Conservation (phyloP, 2,329 filamentous ascomycete species). For the Colletotrichum abscissum region DNA sequence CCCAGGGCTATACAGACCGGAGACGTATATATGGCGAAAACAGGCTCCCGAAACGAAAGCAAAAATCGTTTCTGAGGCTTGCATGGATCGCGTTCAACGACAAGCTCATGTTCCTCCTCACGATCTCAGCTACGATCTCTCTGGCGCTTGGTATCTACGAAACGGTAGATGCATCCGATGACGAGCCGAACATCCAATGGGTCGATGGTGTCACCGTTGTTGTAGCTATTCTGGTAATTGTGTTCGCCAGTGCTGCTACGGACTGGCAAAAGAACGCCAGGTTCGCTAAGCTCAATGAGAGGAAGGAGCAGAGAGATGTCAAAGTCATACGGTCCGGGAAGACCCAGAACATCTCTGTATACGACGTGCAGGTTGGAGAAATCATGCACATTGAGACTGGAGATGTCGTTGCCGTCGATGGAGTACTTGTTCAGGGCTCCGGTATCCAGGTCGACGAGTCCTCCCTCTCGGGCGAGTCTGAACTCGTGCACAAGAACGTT, state of each 20-base stretch:
- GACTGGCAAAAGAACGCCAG: slow-evolving; percentile 87
- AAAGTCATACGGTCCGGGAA: slow-evolving; percentile 82
- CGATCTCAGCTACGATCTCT: slow-evolving; percentile 78
- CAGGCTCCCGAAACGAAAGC: slow-evolving; percentile 73
- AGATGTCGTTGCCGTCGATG: slow-evolving; percentile 78
- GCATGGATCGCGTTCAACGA: slow-evolving; percentile 88
- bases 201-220: slow-evolving; percentile 86
- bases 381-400: slow-evolving; percentile 79
- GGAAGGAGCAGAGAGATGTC: slow-evolving; percentile 80
- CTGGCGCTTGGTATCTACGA: slow-evolving; percentile 81
- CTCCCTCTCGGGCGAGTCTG: slow-evolving; percentile 81
- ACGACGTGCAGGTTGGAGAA: slow-evolving; percentile 80
- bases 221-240: slow-evolving; percentile 80
- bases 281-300: slow-evolving; percentile 83
- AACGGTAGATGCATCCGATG: slow-evolving; percentile 66
- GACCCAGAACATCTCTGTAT: slow-evolving; percentile 75
- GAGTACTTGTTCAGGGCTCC: slow-evolving; percentile 75
- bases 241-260: slow-evolving; percentile 80
- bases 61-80: slow-evolving; percentile 76
- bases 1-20: slow-evolving; percentile 65
- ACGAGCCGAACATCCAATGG: slow-evolving; percentile 75
- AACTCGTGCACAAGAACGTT: slow-evolving; percentile 74
- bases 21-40: slow-evolving; percentile 78
- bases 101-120: slow-evolving; percentile 80
- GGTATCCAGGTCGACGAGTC: slow-evolving; percentile 75